Percentiles rank a stretch among this genome's conserved stretches.
Conservation (phyloP, 768 basidiomycete species). For the Pleurotus cornucopiae region DNA sequence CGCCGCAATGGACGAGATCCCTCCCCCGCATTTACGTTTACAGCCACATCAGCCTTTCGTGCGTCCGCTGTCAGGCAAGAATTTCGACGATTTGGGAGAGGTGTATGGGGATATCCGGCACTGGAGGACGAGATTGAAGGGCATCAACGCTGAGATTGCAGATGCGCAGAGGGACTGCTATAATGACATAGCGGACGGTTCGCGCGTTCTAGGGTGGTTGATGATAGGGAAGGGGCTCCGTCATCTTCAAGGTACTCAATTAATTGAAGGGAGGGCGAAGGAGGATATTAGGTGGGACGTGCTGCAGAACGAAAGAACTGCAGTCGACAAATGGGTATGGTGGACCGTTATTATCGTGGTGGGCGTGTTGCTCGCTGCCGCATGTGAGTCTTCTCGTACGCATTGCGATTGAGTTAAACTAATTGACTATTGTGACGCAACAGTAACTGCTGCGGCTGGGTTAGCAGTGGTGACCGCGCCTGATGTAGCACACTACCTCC, state of each 20-base stretch:
- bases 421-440: conserved; percentile 9
- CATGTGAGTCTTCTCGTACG: conserved; percentile 42
- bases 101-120: conserved; percentile 68
- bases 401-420: conserved; percentile 3
- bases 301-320: conserved; percentile 53
- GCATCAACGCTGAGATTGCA: conserved; percentile 70
- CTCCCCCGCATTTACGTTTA: conserved; percentile 63
- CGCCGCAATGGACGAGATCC: conserved; percentile 33
- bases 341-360: conserved; percentile 55
- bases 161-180: conserved; percentile 64
- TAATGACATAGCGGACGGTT: conserved; percentile 69
- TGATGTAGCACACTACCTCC: conserved; percentile 65
- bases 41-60: conserved; percentile 70
- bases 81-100: conserved; percentile 58
- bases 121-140: conserved; percentile 67
- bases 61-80: conserved; percentile 66
- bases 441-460: conserved; percentile 70
- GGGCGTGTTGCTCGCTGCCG: conserved; percentile 48
- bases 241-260: conserved; percentile 55
- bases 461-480: conserved; percentile 67
- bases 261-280: conserved; percentile 77
- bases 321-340: conserved; percentile 42
- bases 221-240: conserved; percentile 68
- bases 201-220: conserved; percentile 71
- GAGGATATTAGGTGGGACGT: conserved; percentile 83